Evolutionary conservation across 208 protist genomes (phyloP), one percentile per base, ranked within the genome.

Genomic region (Entamoeba moshkovskii): DNA sequence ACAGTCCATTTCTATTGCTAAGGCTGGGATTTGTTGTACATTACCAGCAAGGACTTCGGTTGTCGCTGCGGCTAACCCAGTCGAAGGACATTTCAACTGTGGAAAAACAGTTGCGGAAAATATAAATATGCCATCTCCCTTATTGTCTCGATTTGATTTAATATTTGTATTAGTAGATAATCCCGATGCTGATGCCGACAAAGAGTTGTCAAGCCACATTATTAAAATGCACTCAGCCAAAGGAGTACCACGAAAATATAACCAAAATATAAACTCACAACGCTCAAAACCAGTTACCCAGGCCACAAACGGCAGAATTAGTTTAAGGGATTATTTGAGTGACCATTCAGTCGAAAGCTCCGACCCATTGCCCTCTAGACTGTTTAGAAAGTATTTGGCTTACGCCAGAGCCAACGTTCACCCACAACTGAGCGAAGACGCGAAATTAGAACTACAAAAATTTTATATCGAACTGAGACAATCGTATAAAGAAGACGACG

Each of bases 11-110:
- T 95, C 94, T 44, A 94, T 96, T 44, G 25, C n/a, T 1, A 97
- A 97, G 94, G 98, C 99, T 25, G 99, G 99, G 95, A 99, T 99
- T 92, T 99, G 98, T 0, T 99, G 99, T 11, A 98, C 99, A 95
- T 97, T 99, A 44, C 99, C 99, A 97, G 98, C 98, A 91, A 97
- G 99, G 92, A 99, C 98, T 3, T 97, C 97, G 29, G 98, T 99
- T 3, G 96, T 99, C 2, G 99, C 99, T 0, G 99, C 99, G 42
- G 99, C 99, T 13, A 99, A 99, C 97, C 99, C 99, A 8, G 94
- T 96, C 2, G 97, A 96, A 94, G 98, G 98, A 45, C 46, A 96
- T 44, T 98, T 98, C 92, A 97, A 98, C 93, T 97, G 97, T 47
- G 47, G 95, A 33, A 97, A 97, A 94, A 94, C 95, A 1, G 94